A percentile compares a stretch with the other conserved stretches of the same genome.
These are phyloP conservation scores for Lecanicillium sp. DNA, from an alignment of 2,329 filamentous ascomycete species.

Conservation along the genomic window DNA sequence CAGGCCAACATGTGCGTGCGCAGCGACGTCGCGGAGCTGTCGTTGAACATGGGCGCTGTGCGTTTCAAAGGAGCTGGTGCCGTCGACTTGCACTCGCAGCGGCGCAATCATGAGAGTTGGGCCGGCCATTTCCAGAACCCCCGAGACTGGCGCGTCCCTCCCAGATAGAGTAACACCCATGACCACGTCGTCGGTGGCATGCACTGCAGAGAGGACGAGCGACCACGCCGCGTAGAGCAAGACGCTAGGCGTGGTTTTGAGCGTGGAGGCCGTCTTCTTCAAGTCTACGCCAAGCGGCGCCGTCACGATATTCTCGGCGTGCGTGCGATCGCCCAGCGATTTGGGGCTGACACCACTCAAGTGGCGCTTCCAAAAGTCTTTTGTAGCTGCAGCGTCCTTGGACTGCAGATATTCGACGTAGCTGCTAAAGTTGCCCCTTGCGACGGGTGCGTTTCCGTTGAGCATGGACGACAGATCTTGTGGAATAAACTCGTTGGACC, in stretches of 20 bases:
- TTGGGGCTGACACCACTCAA: too few relatives aligned
- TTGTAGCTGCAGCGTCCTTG: too few relatives aligned
- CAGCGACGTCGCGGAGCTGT: too few relatives aligned
- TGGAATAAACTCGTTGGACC: constrained; percentile 26
- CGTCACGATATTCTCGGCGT: too few relatives aligned
- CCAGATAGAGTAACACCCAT: constrained; percentile 18
- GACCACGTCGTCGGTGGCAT: constrained; percentile 12
- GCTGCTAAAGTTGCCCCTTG: constrained; percentile 7
- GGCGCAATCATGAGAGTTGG: constrained; percentile 17
- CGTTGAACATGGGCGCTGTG: too few relatives aligned
- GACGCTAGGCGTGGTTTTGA: constrained; percentile 8
- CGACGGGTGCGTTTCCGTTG: neutral
- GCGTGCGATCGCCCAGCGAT: too few relatives aligned
- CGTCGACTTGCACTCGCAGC: constrained; percentile 23
- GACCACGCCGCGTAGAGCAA: constrained; percentile 19
- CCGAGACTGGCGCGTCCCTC: constrained; percentile 14
- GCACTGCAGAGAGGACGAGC: constrained; percentile 11
- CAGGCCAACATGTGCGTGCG: too few relatives aligned
- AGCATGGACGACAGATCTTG: constrained; percentile 18
- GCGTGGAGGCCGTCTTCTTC: too few relatives aligned
- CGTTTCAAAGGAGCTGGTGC: too few relatives aligned
- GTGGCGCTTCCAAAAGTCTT: too few relatives aligned
- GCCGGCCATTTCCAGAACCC: constrained; percentile 15
- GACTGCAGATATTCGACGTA: constrained; percentile 12
- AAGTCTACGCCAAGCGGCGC: too few relatives aligned